phyloP scores from a whole-genome alignment of 768 basidiomycete species.

The Hypsizygus marmoreus region DNA sequence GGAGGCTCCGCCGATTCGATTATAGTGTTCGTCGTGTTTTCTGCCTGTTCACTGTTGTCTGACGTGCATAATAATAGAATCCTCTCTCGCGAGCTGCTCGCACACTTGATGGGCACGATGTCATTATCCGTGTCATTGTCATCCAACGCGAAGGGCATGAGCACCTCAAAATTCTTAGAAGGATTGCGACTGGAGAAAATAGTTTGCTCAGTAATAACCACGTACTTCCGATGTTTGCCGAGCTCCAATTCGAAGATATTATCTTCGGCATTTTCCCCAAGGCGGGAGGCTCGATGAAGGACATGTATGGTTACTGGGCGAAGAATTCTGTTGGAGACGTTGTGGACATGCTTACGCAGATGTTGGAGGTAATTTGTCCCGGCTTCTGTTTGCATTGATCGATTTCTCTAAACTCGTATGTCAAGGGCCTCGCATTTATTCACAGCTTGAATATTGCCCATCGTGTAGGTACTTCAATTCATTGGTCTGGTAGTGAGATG shows the following conservation, averaged over 20 bases:
- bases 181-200: slow-evolving; percentile 7
- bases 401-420: slow-evolving; percentile 21
- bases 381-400: background rate
- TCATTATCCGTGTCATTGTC: slow-evolving; percentile 8
- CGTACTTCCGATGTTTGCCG: slow-evolving; percentile 17
- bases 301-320: slow-evolving; percentile 13
- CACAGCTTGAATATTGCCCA: slow-evolving; percentile 28
- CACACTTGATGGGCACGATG: slow-evolving; percentile 15
- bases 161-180: slow-evolving; percentile 15
- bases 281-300: slow-evolving; percentile 5
- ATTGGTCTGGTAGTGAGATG: too few relatives aligned
- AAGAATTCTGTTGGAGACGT: slow-evolving; percentile 25
- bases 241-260: slow-evolving; percentile 20
- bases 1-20: background rate
- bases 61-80: slow-evolving; percentile 7
- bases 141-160: slow-evolving; percentile 3
- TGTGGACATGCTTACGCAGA: slow-evolving; percentile 26
- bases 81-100: slow-evolving; percentile 10
- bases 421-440: slow-evolving; percentile 21
- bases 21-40: too few relatives aligned
- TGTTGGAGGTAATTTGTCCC: slow-evolving; percentile 22
- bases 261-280: slow-evolving; percentile 23
- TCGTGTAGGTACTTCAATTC: slow-evolving; percentile 19
- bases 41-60: too few relatives aligned
- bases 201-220: slow-evolving; percentile 15